phyloP scores from a whole-genome alignment of 306 rosid genomes.

The Corylus heterophylla region DNA sequence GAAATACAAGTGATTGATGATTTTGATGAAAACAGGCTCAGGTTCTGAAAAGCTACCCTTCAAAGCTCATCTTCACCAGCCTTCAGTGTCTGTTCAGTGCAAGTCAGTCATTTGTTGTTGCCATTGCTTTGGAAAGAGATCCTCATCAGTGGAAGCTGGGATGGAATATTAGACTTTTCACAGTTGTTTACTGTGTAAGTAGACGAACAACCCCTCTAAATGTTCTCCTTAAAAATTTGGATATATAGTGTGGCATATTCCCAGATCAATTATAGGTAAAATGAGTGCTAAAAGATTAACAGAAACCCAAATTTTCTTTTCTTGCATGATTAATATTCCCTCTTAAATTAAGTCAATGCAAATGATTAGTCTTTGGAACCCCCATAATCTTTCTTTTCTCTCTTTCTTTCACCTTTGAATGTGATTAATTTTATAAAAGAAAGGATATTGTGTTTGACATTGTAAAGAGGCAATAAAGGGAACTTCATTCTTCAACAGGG shows the following conservation, averaged over 20 bases:
- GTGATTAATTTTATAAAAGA: not conserved
- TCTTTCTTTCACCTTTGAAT: not conserved
- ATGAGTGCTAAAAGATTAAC: not conserved
- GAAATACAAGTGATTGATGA: not conserved
- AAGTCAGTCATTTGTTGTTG: conserved; percentile 50
- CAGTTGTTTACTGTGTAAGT: conserved; percentile 47
- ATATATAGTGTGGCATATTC: conserved; percentile 18
- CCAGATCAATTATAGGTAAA: not conserved
- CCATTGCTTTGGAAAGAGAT: conserved; percentile 55
- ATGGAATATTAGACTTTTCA: conserved; percentile 45
- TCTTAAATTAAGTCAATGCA: not conserved
- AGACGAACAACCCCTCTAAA: not conserved
- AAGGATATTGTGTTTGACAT: not conserved
- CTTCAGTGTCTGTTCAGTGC: conserved; percentile 49
- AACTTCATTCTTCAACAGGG: conserved; percentile 32
- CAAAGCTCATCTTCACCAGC: conserved; percentile 44
- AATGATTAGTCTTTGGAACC: not conserved
- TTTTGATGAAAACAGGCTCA: conserved; percentile 34
- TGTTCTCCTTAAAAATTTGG: not conserved
- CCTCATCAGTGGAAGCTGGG: conserved; percentile 54
- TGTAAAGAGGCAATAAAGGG: not conserved
- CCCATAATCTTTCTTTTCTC: not conserved
- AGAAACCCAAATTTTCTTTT: too few relatives aligned
- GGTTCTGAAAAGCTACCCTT: conserved; percentile 45
- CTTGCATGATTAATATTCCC: not conserved